Evolutionary conservation across 495 filamentous ascomycete genomes (phyloP).

Genomic region (Penicillium paxilli): DNA sequence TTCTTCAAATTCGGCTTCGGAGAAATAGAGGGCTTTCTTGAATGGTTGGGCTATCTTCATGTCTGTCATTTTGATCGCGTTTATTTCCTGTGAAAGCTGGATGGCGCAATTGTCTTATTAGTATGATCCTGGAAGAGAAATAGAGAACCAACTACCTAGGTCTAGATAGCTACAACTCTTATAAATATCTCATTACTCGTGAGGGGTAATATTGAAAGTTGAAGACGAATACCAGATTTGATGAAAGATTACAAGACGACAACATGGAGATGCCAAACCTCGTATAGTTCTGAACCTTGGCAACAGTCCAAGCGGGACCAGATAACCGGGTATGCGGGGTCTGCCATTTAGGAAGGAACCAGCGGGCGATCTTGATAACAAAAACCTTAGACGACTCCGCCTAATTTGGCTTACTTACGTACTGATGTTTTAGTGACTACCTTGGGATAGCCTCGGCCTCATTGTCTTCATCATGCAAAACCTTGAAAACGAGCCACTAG

Average conservation of each 20-base stretch:
- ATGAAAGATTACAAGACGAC: not conserved
- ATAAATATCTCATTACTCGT: too few species aligned
- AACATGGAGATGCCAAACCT: not conserved
- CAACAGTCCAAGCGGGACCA: not conserved
- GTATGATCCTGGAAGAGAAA: too few species aligned
- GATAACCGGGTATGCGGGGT: not conserved
- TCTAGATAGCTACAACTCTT: too few species aligned
- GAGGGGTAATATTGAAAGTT: too few species aligned
- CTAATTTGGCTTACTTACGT: too few species aligned
- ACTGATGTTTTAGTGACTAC: too few species aligned
- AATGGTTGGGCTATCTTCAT: conserved; percentile 21
- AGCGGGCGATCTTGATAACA: not conserved
- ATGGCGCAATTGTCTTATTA: not conserved
- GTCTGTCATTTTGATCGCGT: not conserved
- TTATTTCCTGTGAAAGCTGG: not conserved
- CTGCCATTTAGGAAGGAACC: not conserved
- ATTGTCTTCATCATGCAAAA: too few species aligned
- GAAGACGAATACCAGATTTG: too few species aligned
- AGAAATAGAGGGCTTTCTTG: conserved; percentile 21
- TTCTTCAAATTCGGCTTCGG: conserved; percentile 15
- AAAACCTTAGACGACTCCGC: too few species aligned
- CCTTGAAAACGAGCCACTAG: too few species aligned
- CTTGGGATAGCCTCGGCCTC: too few species aligned
- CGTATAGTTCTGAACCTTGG: conserved; percentile 9
- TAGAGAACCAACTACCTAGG: too few species aligned